phyloP scores from a whole-genome alignment of 345 rosid species.

The Litchi chinensis region DNA sequence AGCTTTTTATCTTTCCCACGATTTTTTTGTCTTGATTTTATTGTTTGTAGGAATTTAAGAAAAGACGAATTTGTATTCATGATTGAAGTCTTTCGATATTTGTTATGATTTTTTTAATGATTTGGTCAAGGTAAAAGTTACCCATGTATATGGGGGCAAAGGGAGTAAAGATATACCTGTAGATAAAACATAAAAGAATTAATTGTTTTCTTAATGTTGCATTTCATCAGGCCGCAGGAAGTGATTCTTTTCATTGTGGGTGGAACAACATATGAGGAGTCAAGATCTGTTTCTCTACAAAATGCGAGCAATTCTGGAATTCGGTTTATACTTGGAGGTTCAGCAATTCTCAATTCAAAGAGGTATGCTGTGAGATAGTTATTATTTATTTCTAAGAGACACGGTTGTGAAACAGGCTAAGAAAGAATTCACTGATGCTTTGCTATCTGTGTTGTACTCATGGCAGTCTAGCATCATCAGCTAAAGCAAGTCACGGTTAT shows the following conservation, averaged over 20 bases:
- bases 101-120: neutral
- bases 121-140: neutral
- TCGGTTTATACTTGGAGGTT: constrained; percentile 89
- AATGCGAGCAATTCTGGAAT: constrained; percentile 79
- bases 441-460: neutral
- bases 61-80: too few species aligned
- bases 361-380: constrained; percentile 46
- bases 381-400: neutral
- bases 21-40: neutral
- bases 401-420: constrained; percentile 1
- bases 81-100: too few species aligned
- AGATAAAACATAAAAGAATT: neutral
- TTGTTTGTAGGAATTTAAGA: neutral
- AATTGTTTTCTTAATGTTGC: constrained; percentile 10
- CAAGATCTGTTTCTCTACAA: constrained; percentile 78
- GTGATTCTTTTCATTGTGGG: constrained; percentile 91
- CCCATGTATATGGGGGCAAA: neutral
- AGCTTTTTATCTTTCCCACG: neutral
- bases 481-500: neutral
- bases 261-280: constrained; percentile 96
- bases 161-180: neutral
- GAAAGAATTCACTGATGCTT: neutral
- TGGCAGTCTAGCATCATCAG: neutral
- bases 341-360: constrained; percentile 77
- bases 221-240: constrained; percentile 77